These are phyloP conservation scores for Clitocybe nebularis DNA, from an alignment of 1,284 basidiomycete genomes.

Conservation along the genomic window DNA sequence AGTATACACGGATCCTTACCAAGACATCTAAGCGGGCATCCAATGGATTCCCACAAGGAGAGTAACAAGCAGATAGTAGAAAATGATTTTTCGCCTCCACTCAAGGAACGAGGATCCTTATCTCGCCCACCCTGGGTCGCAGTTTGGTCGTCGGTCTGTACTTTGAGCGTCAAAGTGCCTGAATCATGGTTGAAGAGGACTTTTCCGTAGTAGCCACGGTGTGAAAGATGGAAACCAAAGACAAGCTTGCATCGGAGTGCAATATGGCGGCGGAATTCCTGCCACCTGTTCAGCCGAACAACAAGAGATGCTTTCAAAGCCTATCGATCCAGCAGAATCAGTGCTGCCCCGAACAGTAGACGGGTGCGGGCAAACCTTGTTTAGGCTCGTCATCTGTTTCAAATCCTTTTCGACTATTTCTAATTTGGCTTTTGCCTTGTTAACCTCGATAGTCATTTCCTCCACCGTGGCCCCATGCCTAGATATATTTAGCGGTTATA, in stretches of 20 bases:
- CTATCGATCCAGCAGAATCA: constrained; percentile 31
- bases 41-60: constrained; percentile 93
- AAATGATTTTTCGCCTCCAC: constrained; percentile 96
- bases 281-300: constrained; percentile 74
- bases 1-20: constrained; percentile 59
- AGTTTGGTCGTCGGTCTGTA: constrained; percentile 77
- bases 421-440: constrained; percentile 53
- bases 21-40: constrained; percentile 91
- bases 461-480: constrained; percentile 79
- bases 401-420: constrained; percentile 60
- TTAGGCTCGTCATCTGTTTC: constrained; percentile 56
- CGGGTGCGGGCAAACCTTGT: constrained; percentile 42
- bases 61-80: constrained; percentile 92
- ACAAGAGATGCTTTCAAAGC: constrained; percentile 61
- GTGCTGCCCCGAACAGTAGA: not conserved
- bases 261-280: constrained; percentile 82
- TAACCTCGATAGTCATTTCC: constrained; percentile 68
- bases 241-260: constrained; percentile 81
- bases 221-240: constrained; percentile 79
- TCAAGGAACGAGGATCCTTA: constrained; percentile 80
- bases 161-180: constrained; percentile 67
- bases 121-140: constrained; percentile 56
- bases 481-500: constrained; percentile 7
- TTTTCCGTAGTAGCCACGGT: constrained; percentile 84
- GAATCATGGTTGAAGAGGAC: constrained; percentile 80